Base-by-base conservation (phyloP, 495 filamentous ascomycete genomes). In the Talaromyces thailandensis region DNA sequence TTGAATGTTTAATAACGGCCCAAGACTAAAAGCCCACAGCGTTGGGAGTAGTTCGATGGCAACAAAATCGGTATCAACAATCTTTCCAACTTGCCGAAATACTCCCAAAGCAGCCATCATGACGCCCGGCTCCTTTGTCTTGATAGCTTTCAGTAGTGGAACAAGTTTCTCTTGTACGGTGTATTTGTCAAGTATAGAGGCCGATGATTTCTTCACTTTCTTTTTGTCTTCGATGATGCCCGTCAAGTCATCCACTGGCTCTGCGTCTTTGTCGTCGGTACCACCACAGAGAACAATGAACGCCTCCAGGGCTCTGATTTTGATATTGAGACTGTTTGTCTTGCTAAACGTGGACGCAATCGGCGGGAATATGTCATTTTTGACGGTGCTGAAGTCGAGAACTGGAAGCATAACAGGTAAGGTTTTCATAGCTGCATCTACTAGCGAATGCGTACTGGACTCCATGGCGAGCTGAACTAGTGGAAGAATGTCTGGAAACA, bases 81-180 rank as follows among this genome's bases (percentile, higher is more conserved):
- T 78, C 24, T 79, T 82, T 6, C 94, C 92, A 57, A 98, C 86
- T 60, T 96, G 86, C 29, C 80, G 82, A 65, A 98, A 86, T 11
- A 97, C 92, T 26, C 85, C 83, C 21, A 97, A 80, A 0, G 92
- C 90, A 1, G 94, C 92, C 84, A 97, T 93, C 89, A 96, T 96
- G 3, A 98, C 94, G 2, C 91, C 93, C 0, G 94, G 94, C 68
- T 98, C 94, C 68, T 95, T 97, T 0, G 94, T 98, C 71, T 98
- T 98, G 72, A 98, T 98, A 1, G 78, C 91, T 68, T 90, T 92
- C 60, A 98, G 80, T 4, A 96, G 78, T 1, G 94, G 94, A 4
- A 98, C 83, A 16, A 98, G 86, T 74, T 96, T 97, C 70, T 98
- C 94, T 69, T 98, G 95, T 66, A 98, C 89, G 1, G 94, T 97